Conservation (phyloP, 305 asterid species). For the Fraxinus velutina region DNA sequence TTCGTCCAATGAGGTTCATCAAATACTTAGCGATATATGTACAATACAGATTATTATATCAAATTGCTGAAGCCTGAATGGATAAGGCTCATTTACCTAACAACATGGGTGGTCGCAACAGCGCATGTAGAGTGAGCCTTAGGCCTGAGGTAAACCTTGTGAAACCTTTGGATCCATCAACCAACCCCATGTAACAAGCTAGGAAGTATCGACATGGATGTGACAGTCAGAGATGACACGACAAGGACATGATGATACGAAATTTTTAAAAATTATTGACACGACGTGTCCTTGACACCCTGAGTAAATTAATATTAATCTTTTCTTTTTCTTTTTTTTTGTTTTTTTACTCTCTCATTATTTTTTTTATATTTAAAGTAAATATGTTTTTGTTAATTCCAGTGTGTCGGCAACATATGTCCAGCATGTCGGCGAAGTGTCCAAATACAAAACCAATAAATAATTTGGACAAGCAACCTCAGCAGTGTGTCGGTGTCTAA, state of each 20-base stretch:
- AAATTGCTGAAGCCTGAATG: background rate
- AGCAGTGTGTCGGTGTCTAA: background rate
- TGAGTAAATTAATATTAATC: background rate
- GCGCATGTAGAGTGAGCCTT: background rate
- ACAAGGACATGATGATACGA: background rate
- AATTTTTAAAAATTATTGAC: no score
- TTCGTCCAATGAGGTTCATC: background rate
- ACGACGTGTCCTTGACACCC: background rate
- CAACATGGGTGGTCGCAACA: background rate
- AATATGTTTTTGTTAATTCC: background rate
- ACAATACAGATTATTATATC: background rate
- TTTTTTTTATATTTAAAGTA: no score
- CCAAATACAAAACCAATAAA: background rate
- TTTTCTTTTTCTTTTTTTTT: no score
- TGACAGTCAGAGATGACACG: background rate
- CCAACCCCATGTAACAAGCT: background rate
- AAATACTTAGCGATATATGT: background rate
- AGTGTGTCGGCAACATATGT: background rate
- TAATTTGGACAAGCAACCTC: background rate
- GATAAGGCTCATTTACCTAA: conserved; percentile 10
- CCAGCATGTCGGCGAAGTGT: background rate
- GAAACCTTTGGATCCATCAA: conserved; percentile 10
- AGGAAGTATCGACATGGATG: background rate
- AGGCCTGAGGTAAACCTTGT: conserved; percentile 13
- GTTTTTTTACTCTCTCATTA: no score